Percentiles rank a stretch among this genome's conserved stretches.
These are phyloP conservation scores for Suillus decipiens DNA, from an alignment of 768 basidiomycete species.

Conservation along the genomic window DNA sequence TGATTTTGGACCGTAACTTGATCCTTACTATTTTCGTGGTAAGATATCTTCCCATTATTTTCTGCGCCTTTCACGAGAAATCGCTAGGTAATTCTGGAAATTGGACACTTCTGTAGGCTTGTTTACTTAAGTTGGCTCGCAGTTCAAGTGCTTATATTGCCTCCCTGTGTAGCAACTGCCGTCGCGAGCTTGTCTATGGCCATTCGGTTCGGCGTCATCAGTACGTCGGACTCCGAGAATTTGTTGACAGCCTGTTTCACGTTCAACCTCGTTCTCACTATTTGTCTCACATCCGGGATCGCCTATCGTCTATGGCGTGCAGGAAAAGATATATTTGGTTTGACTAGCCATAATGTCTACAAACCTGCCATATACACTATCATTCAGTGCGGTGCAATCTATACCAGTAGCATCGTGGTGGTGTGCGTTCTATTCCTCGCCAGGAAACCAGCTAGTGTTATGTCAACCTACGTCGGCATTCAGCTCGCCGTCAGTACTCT, in stretches of 20 bases:
- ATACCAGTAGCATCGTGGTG: conserved; percentile 16
- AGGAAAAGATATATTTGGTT: background rate
- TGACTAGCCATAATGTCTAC: conserved; percentile 10
- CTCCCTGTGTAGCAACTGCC: background rate
- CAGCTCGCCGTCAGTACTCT: background rate
- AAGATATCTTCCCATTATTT: background rate
- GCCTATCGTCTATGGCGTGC: conserved; percentile 18
- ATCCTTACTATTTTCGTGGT: background rate
- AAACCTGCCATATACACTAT: conserved; percentile 17
- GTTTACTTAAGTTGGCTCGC: background rate
- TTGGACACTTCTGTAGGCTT: background rate
- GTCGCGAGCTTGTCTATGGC: background rate
- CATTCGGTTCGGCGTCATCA: too few species aligned
- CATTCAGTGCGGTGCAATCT: conserved; percentile 22
- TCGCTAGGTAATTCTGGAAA: conserved; percentile 4
- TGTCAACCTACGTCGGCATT: conserved; percentile 7
- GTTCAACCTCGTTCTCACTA: conserved; percentile 17
- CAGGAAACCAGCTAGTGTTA: background rate
- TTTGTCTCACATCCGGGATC: conserved; percentile 16
- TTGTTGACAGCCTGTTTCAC: conserved; percentile 6
- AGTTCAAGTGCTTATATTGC: background rate
- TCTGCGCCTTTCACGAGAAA: background rate
- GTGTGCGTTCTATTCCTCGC: conserved; percentile 10
- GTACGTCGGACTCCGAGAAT: background rate
- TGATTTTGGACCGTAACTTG: conserved; percentile 6